Conservation (phyloP, 306 rosid species). For the Prunus kanzakura region DNA sequence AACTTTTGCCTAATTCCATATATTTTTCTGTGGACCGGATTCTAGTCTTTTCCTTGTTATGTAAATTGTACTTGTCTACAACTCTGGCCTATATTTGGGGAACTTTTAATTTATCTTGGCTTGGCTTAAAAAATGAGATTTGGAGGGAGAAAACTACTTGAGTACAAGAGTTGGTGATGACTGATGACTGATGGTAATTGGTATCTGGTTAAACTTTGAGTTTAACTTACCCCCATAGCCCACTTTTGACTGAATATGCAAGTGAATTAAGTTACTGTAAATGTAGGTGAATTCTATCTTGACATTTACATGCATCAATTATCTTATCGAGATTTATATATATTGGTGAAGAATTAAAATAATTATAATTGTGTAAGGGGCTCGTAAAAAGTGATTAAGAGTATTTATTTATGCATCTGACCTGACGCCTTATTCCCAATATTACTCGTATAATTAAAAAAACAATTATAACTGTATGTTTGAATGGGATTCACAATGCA, state of each 20-base stretch:
- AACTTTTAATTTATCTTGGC: neutral
- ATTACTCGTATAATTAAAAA: too few relatives aligned
- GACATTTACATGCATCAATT: too few relatives aligned
- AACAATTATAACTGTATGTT: too few relatives aligned
- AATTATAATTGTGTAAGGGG: too few relatives aligned
- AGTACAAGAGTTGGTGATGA: neutral
- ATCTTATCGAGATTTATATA: too few relatives aligned
- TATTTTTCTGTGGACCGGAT: slow-evolving; percentile 7
- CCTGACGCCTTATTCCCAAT: too few relatives aligned
- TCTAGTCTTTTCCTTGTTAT: neutral
- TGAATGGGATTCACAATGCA: too few relatives aligned
- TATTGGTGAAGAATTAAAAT: too few relatives aligned
- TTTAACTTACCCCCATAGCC: neutral
- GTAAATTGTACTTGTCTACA: neutral
- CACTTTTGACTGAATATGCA: too few relatives aligned
- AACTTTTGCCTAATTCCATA: neutral
- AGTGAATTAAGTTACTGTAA: too few relatives aligned
- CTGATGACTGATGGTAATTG: neutral
- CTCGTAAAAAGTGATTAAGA: too few relatives aligned
- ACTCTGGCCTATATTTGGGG: neutral
- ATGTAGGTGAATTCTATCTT: neutral
- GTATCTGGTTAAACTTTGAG: neutral
- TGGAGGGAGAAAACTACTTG: neutral
- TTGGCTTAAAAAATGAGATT: neutral
- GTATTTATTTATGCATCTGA: too few relatives aligned